Evolutionary conservation across 805 yeast species (phyloP).

Genomic region (Wickerhamomyces hampshirensis): DNA sequence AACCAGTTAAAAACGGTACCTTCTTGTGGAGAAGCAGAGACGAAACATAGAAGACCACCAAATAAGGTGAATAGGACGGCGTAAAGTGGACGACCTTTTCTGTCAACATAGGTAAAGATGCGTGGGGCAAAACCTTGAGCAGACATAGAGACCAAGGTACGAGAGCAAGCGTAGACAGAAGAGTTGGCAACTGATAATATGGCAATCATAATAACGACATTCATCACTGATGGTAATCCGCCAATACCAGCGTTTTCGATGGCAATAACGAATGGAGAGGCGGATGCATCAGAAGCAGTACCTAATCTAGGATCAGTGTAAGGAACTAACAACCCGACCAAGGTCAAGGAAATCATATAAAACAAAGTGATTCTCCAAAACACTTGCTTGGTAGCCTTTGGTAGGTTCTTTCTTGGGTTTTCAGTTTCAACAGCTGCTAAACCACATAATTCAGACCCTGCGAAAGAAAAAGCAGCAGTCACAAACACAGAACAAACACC

Average conservation of each 20-base stretch:
- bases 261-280: slow-evolving; percentile 64
- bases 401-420: slow-evolving; percentile 51
- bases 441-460: slow-evolving; percentile 61
- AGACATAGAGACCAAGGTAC: slow-evolving; percentile 49
- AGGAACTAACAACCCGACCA: slow-evolving; percentile 58
- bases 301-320: slow-evolving; percentile 49
- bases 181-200: slow-evolving; percentile 47
- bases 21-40: slow-evolving; percentile 53
- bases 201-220: slow-evolving; percentile 55
- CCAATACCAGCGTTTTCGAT: slow-evolving; percentile 54
- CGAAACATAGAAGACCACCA: slow-evolving; percentile 54
- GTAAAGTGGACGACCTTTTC: slow-evolving; percentile 48
- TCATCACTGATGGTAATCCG: slow-evolving; percentile 55
- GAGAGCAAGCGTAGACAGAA: slow-evolving; percentile 49
- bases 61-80: slow-evolving; percentile 37
- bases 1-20: slow-evolving; percentile 65
- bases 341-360: slow-evolving; percentile 51
- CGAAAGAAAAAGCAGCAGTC: slow-evolving; percentile 59
- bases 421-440: slow-evolving; percentile 50
- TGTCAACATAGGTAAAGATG: slow-evolving; percentile 42
- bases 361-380: slow-evolving; percentile 57
- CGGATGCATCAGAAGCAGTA: slow-evolving; percentile 54
- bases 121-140: slow-evolving; percentile 48
- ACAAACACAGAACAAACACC: slow-evolving; percentile 54
- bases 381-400: slow-evolving; percentile 47